Conservation (phyloP, 805 yeast genomes). For the Kodamaea restingae region DNA sequence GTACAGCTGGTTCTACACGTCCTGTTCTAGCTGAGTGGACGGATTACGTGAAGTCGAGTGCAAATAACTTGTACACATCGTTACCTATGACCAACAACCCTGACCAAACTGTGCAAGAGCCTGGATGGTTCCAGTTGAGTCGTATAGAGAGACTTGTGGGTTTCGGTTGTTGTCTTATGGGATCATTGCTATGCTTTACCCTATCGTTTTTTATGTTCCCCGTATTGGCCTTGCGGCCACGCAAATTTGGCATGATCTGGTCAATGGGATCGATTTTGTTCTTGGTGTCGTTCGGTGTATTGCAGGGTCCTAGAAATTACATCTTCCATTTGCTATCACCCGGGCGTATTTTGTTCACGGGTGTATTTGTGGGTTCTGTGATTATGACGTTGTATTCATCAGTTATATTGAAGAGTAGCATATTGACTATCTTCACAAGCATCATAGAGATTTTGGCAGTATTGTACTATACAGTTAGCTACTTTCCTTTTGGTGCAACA, state of each 20-base stretch:
- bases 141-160: conserved; percentile 77
- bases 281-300: conserved; percentile 81
- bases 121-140: conserved; percentile 71
- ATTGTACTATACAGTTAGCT: conserved; percentile 84
- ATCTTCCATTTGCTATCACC: conserved; percentile 66
- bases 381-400: conserved; percentile 75
- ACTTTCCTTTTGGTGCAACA: conserved; percentile 93
- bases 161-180: conserved; percentile 71
- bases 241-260: conserved; percentile 90
- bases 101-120: conserved; percentile 47
- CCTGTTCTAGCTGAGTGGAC: conserved; percentile 41
- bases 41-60: conserved; percentile 39
- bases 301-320: conserved; percentile 90
- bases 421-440: conserved; percentile 73
- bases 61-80: conserved; percentile 57
- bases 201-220: conserved; percentile 84
- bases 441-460: conserved; percentile 79
- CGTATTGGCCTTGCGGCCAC: conserved; percentile 80
- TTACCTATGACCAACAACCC: conserved; percentile 53
- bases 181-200: conserved; percentile 76
- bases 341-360: conserved; percentile 74
- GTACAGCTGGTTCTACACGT: conserved; percentile 10
- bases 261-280: conserved; percentile 85
- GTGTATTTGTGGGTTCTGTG: conserved; percentile 78
- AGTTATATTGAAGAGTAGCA: conserved; percentile 59